These are phyloP conservation scores for Calonectria honghensis DNA, from an alignment of 2,329 filamentous ascomycete species.

Conservation along the genomic window DNA sequence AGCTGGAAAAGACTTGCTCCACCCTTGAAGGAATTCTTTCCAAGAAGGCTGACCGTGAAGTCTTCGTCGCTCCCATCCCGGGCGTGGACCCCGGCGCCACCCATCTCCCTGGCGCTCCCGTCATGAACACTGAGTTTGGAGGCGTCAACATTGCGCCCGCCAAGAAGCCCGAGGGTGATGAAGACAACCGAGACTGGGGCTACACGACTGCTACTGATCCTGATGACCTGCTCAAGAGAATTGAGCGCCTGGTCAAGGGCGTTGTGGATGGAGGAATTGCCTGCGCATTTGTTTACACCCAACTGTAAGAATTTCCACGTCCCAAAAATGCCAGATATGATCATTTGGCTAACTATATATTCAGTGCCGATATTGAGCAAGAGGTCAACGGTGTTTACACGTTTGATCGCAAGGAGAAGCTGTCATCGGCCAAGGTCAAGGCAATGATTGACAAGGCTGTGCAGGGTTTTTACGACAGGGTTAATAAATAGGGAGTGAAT, in stretches of 20 bases:
- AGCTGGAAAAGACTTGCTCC: slow-evolving; percentile 72
- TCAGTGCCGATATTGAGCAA: slow-evolving; percentile 77
- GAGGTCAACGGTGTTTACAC: slow-evolving; percentile 81
- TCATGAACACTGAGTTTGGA: slow-evolving; percentile 81
- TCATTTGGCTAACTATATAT: slow-evolving; percentile 23
- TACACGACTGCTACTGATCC: slow-evolving; percentile 80
- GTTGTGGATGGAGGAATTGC: slow-evolving; percentile 74
- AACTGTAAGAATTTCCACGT: slow-evolving; percentile 68
- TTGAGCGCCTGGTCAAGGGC: slow-evolving; percentile 75
- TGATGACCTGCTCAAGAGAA: slow-evolving; percentile 74
- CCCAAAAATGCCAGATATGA: too few relatives aligned
- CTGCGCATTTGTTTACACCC: slow-evolving; percentile 80
- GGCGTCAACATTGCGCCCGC: slow-evolving; percentile 79
- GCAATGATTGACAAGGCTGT: slow-evolving; percentile 73
- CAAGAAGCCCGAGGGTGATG: slow-evolving; percentile 57
- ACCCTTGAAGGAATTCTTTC: slow-evolving; percentile 72
- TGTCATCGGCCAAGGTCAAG: slow-evolving; percentile 74
- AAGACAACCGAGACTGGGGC: slow-evolving; percentile 75
- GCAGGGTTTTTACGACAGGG: slow-evolving; percentile 65
- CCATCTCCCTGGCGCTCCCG: slow-evolving; percentile 73
- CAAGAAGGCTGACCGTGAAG: slow-evolving; percentile 69
- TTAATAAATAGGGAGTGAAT: slow-evolving; percentile 36
- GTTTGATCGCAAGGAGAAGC: slow-evolving; percentile 76
- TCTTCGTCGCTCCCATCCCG: slow-evolving; percentile 71
- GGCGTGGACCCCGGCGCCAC: slow-evolving; percentile 67